Conservation (phyloP, 2,329 filamentous ascomycete species). For the Aureobasidium mangrovei region DNA sequence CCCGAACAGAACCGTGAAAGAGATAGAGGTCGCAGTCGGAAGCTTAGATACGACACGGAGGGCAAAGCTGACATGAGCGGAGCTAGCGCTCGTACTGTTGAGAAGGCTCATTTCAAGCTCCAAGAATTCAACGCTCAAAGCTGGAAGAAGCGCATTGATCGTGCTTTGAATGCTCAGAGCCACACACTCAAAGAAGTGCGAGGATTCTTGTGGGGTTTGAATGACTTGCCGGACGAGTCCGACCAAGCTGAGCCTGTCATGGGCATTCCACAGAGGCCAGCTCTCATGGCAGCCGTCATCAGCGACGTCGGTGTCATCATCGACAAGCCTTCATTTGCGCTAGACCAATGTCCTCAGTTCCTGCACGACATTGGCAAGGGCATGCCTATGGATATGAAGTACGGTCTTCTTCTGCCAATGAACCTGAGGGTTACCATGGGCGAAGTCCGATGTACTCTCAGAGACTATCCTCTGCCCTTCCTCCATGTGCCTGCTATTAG, state of each 20-base stretch:
- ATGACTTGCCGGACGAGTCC: conserved; percentile 70
- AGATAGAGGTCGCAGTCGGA: conserved; percentile 32
- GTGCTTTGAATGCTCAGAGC: conserved; percentile 59
- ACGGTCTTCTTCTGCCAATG: conserved; percentile 83
- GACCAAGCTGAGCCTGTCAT: conserved; percentile 80
- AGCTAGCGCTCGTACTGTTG: conserved; percentile 60
- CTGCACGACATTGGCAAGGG: conserved; percentile 89
- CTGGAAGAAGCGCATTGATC: conserved; percentile 87
- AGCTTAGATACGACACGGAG: conserved; percentile 69
- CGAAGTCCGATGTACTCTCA: conserved; percentile 74
- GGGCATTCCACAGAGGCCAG: conserved; percentile 74
- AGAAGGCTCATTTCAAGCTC: conserved; percentile 67
- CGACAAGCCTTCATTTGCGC: conserved; percentile 87
- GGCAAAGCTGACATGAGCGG: conserved; percentile 63
- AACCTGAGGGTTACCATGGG: conserved; percentile 82
- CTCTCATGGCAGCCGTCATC: conserved; percentile 69
- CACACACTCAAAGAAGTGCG: conserved; percentile 71
- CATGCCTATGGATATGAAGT: conserved; percentile 85
- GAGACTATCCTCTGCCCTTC: conserved; percentile 89
- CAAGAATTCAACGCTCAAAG: conserved; percentile 76
- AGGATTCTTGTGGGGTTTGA: conserved; percentile 69
- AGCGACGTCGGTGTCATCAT: conserved; percentile 77
- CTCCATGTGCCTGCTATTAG: conserved; percentile 82
- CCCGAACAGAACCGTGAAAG: neutral
- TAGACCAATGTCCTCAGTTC: conserved; percentile 73